These are phyloP conservation scores for Cytospora piceicola DNA, from an alignment of 2,329 filamentous ascomycete species.

Conservation along the genomic window DNA sequence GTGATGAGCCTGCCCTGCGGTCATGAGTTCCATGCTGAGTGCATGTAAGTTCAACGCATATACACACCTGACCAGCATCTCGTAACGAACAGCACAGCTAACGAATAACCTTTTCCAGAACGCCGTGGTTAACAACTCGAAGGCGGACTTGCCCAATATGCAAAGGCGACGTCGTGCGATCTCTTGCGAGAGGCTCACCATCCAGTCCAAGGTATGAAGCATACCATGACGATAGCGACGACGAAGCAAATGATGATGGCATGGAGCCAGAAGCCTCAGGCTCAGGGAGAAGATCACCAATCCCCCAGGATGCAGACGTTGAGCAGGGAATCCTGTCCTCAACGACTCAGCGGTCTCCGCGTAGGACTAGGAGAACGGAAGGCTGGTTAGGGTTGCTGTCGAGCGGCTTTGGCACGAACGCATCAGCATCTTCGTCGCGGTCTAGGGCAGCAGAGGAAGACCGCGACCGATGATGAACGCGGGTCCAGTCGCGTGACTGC, in stretches of 20 bases:
- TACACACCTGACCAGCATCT: neutral
- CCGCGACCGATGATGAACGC: constrained; percentile 25
- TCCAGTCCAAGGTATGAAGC: constrained; percentile 58
- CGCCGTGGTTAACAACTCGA: constrained; percentile 93
- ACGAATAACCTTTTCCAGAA: constrained; percentile 56
- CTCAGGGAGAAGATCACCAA: constrained; percentile 22
- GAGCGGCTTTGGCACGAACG: constrained; percentile 26
- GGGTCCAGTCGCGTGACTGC: neutral
- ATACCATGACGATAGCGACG: constrained; percentile 57
- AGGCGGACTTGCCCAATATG: constrained; percentile 98
- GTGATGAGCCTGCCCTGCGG: constrained; percentile 98
- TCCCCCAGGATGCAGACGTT: constrained; percentile 44
- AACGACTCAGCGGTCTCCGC: constrained; percentile 27
- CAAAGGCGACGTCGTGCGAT: constrained; percentile 91
- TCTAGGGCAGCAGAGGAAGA: constrained; percentile 22
- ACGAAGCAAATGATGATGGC: constrained; percentile 44
- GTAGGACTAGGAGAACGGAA: constrained; percentile 15
- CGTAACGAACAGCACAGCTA: constrained; percentile 32
- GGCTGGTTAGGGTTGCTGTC: constrained; percentile 28
- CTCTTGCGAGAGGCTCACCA: constrained; percentile 59
- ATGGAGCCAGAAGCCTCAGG: constrained; percentile 37
- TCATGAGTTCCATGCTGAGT: constrained; percentile 96
- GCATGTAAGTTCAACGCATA: constrained; percentile 75
- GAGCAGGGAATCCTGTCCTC: constrained; percentile 47
- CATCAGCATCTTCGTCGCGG: constrained; percentile 20